A percentile compares a stretch with the other conserved stretches of the same genome.
These are phyloP conservation scores for Silybum marianum DNA, from an alignment of 129 eudicot species.

Conservation along the genomic window DNA sequence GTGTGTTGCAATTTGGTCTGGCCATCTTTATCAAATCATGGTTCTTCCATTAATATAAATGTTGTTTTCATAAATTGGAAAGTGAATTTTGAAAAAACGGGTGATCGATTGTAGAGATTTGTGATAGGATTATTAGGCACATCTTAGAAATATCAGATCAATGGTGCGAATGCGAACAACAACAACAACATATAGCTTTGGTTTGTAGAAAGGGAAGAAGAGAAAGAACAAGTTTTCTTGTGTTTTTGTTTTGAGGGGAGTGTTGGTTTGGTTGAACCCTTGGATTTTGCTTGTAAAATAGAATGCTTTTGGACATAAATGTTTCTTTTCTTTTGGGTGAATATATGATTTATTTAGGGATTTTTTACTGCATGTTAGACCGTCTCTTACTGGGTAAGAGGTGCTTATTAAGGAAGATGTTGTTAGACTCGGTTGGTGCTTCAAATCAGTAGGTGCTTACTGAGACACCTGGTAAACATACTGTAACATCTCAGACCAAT, in stretches of 20 bases:
- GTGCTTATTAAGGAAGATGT: not conserved
- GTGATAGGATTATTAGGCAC: slow-evolving; percentile 32
- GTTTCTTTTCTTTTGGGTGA: slow-evolving; percentile 14
- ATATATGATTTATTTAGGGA: slow-evolving; percentile 19
- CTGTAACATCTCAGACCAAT: too few relatives aligned
- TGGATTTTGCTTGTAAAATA: slow-evolving; percentile 37
- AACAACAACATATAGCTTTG: slow-evolving; percentile 25
- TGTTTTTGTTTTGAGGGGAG: not conserved
- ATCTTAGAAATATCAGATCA: not conserved
- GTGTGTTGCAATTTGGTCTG: slow-evolving; percentile 70
- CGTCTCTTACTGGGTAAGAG: not conserved
- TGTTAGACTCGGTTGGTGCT: too few relatives aligned
- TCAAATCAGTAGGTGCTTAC: not conserved
- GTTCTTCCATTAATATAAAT: slow-evolving; percentile 58
- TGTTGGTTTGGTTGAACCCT: slow-evolving; percentile 9
- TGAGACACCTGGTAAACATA: not conserved
- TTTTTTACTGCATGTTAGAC: not conserved
- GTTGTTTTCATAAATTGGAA: slow-evolving; percentile 29
- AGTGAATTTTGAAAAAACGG: slow-evolving; percentile 31
- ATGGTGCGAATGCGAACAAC: not conserved
- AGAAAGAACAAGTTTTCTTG: not conserved
- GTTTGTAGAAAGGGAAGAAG: slow-evolving; percentile 32
- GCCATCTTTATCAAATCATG: slow-evolving; percentile 89
- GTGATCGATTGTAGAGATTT: slow-evolving; percentile 26
- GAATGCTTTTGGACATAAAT: slow-evolving; percentile 2